Conservation (phyloP, 257 asterid species). For the Jacaranda copaia region DNA sequence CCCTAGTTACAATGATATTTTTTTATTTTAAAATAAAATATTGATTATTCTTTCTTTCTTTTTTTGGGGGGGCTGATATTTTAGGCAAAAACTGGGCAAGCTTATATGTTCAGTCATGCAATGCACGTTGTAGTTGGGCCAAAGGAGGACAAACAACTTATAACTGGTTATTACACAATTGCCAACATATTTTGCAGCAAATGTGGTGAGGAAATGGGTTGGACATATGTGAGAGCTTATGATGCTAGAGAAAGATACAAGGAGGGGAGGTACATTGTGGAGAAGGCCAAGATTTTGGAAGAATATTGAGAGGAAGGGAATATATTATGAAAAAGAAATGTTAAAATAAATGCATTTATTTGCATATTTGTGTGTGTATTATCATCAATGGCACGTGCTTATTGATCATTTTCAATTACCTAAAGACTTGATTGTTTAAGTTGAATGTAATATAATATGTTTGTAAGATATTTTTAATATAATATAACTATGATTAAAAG, state of each 20-base stretch:
- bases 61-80: not conserved
- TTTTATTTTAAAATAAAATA: not conserved
- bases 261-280: constrained; percentile 47
- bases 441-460: not conserved
- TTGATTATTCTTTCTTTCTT: not conserved
- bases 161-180: constrained; percentile 44
- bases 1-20: not conserved
- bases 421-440: not conserved
- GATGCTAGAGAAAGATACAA: constrained; percentile 32
- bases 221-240: constrained; percentile 47
- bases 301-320: constrained; percentile 20
- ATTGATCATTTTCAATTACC: not conserved
- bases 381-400: too few relatives aligned
- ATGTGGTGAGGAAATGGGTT: constrained; percentile 50
- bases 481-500: not conserved
- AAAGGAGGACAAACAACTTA: constrained; percentile 33
- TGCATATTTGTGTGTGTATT: not conserved
- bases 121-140: constrained; percentile 46
- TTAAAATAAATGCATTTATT: not conserved
- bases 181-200: constrained; percentile 49
- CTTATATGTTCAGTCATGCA: constrained; percentile 49
- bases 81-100: constrained; percentile 47
- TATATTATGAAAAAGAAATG: not conserved
- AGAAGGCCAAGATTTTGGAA: constrained; percentile 47
- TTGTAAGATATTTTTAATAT: not conserved